Evolutionary conservation across 768 basidiomycete species (phyloP).

Genomic region (Mycena metata): DNA sequence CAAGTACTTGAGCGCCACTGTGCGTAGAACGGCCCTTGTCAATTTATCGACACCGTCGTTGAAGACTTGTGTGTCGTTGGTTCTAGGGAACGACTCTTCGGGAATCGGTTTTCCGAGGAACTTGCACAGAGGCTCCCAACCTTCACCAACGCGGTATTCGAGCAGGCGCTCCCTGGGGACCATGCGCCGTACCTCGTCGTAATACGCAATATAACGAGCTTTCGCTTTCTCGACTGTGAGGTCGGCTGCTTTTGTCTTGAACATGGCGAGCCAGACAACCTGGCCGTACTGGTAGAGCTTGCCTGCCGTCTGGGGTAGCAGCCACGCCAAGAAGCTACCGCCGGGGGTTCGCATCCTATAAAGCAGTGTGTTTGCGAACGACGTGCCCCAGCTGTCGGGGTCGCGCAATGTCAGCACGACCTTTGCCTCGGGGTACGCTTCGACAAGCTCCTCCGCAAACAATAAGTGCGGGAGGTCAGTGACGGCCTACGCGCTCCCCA

Average conservation of each 20-base stretch:
- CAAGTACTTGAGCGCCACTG: conserved; percentile 15
- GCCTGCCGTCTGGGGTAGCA: conserved; percentile 7
- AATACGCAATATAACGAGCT: conserved; percentile 12
- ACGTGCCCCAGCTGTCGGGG: conserved; percentile 22
- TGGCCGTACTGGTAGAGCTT: conserved; percentile 1
- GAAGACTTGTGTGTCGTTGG: conserved; percentile 23
- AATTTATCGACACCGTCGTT: conserved; percentile 6
- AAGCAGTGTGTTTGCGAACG: conserved; percentile 16
- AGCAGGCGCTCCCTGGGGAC: conserved; percentile 25
- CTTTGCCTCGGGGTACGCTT: conserved; percentile 24
- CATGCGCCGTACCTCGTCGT: conserved; percentile 15
- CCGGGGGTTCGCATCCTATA: conserved; percentile 10
- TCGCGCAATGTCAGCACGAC: conserved; percentile 23
- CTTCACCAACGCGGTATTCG: conserved; percentile 26
- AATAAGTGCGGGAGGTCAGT: conserved; percentile 17
- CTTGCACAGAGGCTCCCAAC: conserved; percentile 24
- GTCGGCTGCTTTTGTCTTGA: conserved; percentile 5
- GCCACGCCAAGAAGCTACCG: conserved; percentile 3
- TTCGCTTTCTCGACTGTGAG: conserved; percentile 16
- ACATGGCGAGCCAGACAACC: conserved; percentile 16
- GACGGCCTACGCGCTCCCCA: conserved; percentile 22
- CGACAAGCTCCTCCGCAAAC: conserved; percentile 24
- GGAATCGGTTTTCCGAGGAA: conserved; percentile 25
- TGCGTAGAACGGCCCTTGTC: conserved; percentile 7
- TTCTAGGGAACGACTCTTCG: conserved; percentile 8